These are phyloP conservation scores for Begonia masoniana DNA, from an alignment of 306 rosid genomes.

Conservation along the genomic window DNA sequence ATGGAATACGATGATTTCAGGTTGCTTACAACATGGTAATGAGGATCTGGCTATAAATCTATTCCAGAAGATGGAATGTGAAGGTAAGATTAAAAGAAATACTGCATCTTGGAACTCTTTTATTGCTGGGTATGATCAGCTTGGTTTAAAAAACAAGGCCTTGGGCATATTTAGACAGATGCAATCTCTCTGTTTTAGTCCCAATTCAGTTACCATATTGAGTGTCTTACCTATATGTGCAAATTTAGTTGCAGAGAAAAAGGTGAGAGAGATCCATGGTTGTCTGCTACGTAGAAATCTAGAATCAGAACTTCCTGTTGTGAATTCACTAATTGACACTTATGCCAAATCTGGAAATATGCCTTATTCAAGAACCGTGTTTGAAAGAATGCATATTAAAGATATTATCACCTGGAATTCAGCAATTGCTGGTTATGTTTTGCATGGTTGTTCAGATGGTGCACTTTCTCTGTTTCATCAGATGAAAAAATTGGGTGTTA, in stretches of 20 bases:
- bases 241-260: constrained; percentile 50
- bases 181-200: constrained; percentile 45
- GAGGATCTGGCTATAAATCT: constrained; percentile 74
- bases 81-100: constrained; percentile 56
- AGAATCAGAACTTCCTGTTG: constrained; percentile 43
- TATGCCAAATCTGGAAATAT: constrained; percentile 82
- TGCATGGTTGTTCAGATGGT: constrained; percentile 49
- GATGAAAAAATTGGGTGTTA: constrained; percentile 50
- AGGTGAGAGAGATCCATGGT: constrained; percentile 74
- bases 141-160: constrained; percentile 62
- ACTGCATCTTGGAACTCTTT: constrained; percentile 88
- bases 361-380: constrained; percentile 44
- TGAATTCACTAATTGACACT: constrained; percentile 57
- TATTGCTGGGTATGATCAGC: constrained; percentile 63
- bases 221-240: constrained; percentile 65
- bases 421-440: constrained; percentile 51
- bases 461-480: constrained; percentile 52
- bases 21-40: constrained; percentile 63
- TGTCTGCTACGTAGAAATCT: constrained; percentile 53
- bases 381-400: constrained; percentile 51
- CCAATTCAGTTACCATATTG: constrained; percentile 64
- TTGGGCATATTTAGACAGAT: constrained; percentile 60
- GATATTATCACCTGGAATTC: constrained; percentile 86
- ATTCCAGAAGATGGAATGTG: constrained; percentile 63
- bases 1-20: constrained; percentile 87